Conservation (phyloP, 139 green algal species). For the Chlorella ohadii region DNA sequence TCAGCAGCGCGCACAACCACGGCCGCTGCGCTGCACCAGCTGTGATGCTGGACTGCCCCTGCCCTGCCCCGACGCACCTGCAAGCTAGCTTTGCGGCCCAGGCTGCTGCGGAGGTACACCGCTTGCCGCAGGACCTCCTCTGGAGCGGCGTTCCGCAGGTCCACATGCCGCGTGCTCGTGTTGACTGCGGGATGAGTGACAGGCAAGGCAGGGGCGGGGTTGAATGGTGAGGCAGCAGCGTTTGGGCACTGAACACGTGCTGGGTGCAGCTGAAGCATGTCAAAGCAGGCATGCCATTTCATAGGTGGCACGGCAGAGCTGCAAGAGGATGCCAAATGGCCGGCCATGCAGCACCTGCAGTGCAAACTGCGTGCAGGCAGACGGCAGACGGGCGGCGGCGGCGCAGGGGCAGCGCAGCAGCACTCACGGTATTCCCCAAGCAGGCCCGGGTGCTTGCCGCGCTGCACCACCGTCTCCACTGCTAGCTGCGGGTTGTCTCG, state of each 20-base stretch:
- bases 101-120: constrained; percentile 41
- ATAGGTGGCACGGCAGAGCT: no score
- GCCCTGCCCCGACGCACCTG: background rate
- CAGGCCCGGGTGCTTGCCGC: constrained; percentile 47
- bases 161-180: constrained; percentile 30
- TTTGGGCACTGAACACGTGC: no score
- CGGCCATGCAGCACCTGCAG: no score
- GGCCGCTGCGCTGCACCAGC: no score
- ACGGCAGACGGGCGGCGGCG: no score
- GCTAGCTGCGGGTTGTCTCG: constrained; percentile 54
- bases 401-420: background rate
- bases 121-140: constrained; percentile 53
- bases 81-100: constrained; percentile 44
- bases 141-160: constrained; percentile 39
- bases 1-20: no score
- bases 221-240: no score
- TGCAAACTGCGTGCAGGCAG: no score
- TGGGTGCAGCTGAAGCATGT: no score
- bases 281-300: no score
- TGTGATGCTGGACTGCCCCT: background rate
- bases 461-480: constrained; percentile 21
- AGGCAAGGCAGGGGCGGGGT: background rate
- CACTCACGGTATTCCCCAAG: constrained; percentile 43
- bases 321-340: no score
- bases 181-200: constrained; percentile 31